Percentiles rank a stretch among this genome's conserved stretches.
phyloP scores from a whole-genome alignment of 495 filamentous ascomycete genomes.

The Podospora fimiseda region DNA sequence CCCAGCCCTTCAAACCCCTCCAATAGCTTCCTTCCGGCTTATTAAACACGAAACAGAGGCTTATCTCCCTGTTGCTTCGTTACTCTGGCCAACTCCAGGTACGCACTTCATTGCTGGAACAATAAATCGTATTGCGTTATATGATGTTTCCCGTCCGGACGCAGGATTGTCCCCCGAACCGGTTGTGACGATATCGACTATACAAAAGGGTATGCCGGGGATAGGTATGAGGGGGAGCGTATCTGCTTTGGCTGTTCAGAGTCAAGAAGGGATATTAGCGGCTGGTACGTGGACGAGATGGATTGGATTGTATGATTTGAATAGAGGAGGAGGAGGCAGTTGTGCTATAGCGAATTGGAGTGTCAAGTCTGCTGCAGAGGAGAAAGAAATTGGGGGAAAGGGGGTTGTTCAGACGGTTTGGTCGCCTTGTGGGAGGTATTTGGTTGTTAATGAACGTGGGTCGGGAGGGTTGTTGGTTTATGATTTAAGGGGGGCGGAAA shows the following conservation, averaged over 20 bases:
- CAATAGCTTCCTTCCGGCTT: slow-evolving; percentile 60
- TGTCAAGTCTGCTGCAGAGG: slow-evolving; percentile 34
- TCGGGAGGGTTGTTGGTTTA: slow-evolving; percentile 70
- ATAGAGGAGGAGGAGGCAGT: slow-evolving; percentile 57
- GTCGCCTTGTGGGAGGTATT: slow-evolving; percentile 82
- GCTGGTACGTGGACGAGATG: slow-evolving; percentile 76
- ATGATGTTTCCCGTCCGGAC: slow-evolving; percentile 66
- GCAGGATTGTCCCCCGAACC: slow-evolving; percentile 44
- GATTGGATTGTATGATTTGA: slow-evolving; percentile 68
- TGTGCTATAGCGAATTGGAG: slow-evolving; percentile 59
- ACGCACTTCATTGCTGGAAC: slow-evolving; percentile 65
- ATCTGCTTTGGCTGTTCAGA: slow-evolving; percentile 51
- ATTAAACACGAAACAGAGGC: slow-evolving; percentile 70
- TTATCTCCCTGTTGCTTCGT: slow-evolving; percentile 67
- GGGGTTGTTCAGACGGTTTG: slow-evolving; percentile 72
- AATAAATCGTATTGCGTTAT: slow-evolving; percentile 65
- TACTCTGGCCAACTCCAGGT: slow-evolving; percentile 60
- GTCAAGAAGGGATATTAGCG: slow-evolving; percentile 53
- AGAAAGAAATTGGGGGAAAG: slow-evolving; percentile 45
- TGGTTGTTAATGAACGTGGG: slow-evolving; percentile 80
- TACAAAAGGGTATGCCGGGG: slow-evolving; percentile 65
- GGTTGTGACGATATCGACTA: slow-evolving; percentile 57
- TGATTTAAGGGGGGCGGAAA: slow-evolving; percentile 68
- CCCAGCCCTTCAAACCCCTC: slow-evolving; percentile 25
- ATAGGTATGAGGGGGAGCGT: slow-evolving; percentile 81